Evolutionary conservation across 2,329 filamentous ascomycete genomes (phyloP), one percentile per base, ranked within the genome.

Genomic region (Stachybotrys echinatus): DNA sequence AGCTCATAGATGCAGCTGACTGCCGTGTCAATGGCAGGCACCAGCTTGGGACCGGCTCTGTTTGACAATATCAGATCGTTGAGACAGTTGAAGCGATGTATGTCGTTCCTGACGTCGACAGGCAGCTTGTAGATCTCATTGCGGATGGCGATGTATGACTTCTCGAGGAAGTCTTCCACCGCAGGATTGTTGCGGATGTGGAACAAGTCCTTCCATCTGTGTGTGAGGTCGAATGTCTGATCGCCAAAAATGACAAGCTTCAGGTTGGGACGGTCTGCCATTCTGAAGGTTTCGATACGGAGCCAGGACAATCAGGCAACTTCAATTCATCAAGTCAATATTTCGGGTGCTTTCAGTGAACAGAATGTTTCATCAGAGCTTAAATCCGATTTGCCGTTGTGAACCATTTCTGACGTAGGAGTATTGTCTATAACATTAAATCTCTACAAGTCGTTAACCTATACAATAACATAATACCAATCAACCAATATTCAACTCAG

Each of bases 211-310:
- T 45, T 49, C 14, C 45, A 23, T 12, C 47, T 37, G 8, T 47
- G 47, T 21, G 40, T 37, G 10, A 49, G 23, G 20, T 44, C 44
- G 31, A 44, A 52, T 3, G 50, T 52, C 47, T 52, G 50, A 45
- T 52, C 50, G 38, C 50, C 50, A 21, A 52, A 52, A 43, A 52
- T 47, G 39, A 47, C 48, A 12, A 52, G 39, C 42, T 52, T 46
- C 12, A 52, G 19, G 6, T 52, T 23, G 12, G 27, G 27, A 31
- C 27, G 27, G 37, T 42, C 43, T 17, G 19, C 42, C 47, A 49
- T 47, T 12, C 27, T 31, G 7, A 12, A 31, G 6, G 27, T 6
- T 31, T 31, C 27, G 6, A 12, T 31, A 31, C 7, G 27, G 6
- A 31, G 27, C 27, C 12, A 31, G 27, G 6, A 31, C 27, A 12